Conservation (phyloP, 2,329 filamentous ascomycete genomes). For the Phaeomoniella chlamydospora region DNA sequence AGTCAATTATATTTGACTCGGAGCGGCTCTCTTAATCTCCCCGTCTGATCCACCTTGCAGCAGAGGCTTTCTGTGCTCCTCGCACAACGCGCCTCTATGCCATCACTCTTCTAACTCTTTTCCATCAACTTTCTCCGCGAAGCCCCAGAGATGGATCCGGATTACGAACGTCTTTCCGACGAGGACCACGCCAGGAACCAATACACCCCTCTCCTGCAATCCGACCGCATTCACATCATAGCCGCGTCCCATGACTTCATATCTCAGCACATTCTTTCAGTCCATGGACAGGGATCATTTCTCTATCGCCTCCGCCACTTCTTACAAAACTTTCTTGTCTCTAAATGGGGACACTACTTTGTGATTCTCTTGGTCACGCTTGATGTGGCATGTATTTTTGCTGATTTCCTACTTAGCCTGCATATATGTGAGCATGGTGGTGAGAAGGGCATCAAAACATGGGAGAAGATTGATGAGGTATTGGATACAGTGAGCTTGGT, state of each 20-base stretch:
- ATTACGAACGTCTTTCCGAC: neutral
- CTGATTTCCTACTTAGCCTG: slow-evolving; percentile 35
- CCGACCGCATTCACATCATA: slow-evolving; percentile 1
- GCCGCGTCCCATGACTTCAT: slow-evolving; percentile 1
- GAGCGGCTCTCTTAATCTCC: no score
- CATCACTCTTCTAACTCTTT: no score
- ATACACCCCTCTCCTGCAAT: slow-evolving; percentile 2
- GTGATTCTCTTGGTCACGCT: slow-evolving; percentile 33
- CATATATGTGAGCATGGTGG: slow-evolving; percentile 28
- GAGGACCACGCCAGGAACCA: neutral
- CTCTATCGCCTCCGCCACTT: slow-evolving; percentile 8
- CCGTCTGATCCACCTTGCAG: no score
- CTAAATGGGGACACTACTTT: slow-evolving; percentile 33
- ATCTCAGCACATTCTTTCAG: slow-evolving; percentile 2
- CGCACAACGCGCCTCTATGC: no score
- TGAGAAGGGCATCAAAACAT: slow-evolving; percentile 10
- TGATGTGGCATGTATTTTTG: slow-evolving; percentile 37
- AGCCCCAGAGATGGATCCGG: neutral
- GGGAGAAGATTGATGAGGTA: slow-evolving; percentile 22
- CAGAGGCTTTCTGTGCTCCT: no score
- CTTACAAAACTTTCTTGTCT: slow-evolving; percentile 23
- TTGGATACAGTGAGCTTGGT: slow-evolving; percentile 40
- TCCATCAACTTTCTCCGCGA: no score
- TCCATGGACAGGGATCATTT: slow-evolving; percentile 2
- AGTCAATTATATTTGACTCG: no score